A percentile compares a stretch with the other conserved stretches of the same genome.
phyloP scores from a whole-genome alignment of 176 grass and related monocot species.

The Juncus inflexus region DNA sequence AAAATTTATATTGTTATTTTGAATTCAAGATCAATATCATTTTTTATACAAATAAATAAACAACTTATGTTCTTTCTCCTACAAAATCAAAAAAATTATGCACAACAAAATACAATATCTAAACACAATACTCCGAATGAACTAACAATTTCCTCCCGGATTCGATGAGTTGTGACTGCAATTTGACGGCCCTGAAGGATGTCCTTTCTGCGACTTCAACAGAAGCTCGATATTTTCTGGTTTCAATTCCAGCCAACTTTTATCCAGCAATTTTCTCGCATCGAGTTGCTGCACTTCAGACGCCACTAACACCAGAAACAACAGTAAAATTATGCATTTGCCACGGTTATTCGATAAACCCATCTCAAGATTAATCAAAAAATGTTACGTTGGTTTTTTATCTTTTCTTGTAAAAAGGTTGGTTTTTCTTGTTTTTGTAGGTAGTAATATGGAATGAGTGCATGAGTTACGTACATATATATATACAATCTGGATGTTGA shows the following conservation, averaged over 20 bases:
- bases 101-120: constrained; percentile 1
- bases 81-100: neutral
- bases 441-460: neutral
- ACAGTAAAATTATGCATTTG: constrained; percentile 9
- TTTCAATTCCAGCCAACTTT: neutral
- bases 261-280: constrained; percentile 7
- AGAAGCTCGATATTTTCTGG: constrained; percentile 6
- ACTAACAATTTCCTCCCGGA: neutral
- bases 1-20: neutral
- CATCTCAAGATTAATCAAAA: constrained; percentile 17
- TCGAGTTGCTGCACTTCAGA: constrained; percentile 8
- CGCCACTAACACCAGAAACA: constrained; percentile 11
- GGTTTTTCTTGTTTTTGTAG: neutral
- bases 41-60: neutral
- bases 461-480: constrained; percentile 13
- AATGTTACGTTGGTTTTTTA: neutral
- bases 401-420: neutral
- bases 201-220: neutral
- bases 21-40: neutral
- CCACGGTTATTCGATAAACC: constrained; percentile 4
- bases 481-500: constrained; percentile 1
- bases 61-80: neutral
- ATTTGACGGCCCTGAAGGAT: neutral
- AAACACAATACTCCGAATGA: neutral
- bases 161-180: neutral